A percentile compares a stretch with the other conserved stretches of the same genome.
Evolutionary conservation across 257 asterid genomes (phyloP).

Genomic region (Lycium barbarum): DNA sequence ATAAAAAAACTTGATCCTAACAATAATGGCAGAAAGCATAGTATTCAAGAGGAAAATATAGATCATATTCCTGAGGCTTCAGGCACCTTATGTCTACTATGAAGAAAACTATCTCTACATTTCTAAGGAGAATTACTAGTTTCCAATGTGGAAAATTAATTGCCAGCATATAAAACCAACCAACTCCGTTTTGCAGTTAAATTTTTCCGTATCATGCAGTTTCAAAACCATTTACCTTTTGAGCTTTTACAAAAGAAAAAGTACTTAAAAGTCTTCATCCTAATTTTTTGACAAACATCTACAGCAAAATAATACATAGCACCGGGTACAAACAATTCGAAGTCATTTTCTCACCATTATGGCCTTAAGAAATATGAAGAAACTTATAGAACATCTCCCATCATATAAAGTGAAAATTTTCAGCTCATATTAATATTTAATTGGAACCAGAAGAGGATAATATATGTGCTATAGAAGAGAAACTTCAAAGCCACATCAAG

Average conservation of each 20-base stretch:
- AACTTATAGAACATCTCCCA: background rate
- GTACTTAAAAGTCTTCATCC: background rate
- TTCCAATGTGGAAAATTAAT: slow-evolving; percentile 9
- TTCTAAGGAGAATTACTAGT: background rate
- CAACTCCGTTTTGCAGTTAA: background rate
- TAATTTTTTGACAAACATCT: slow-evolving; percentile 13
- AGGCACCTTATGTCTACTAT: slow-evolving; percentile 11
- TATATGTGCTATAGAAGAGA: slow-evolving; percentile 15
- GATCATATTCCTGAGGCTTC: background rate
- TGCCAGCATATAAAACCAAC: background rate
- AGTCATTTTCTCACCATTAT: slow-evolving; percentile 12
- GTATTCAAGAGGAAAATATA: background rate
- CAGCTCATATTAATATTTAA: background rate
- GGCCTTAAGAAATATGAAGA: background rate
- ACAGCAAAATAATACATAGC: background rate
- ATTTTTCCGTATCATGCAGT: slow-evolving; percentile 4
- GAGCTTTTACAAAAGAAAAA: slow-evolving; percentile 3
- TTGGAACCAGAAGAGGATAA: slow-evolving; percentile 3
- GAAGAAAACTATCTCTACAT: background rate
- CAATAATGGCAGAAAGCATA: background rate
- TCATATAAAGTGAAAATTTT: background rate
- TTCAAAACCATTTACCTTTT: slow-evolving; percentile 18
- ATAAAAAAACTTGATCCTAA: background rate
- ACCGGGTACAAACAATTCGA: background rate
- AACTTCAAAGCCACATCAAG: background rate